A percentile compares a stretch with the other conserved stretches of the same genome.
These are phyloP conservation scores for Rostrohypoxylon terebratum DNA, from an alignment of 495 filamentous ascomycete genomes.

Conservation along the genomic window DNA sequence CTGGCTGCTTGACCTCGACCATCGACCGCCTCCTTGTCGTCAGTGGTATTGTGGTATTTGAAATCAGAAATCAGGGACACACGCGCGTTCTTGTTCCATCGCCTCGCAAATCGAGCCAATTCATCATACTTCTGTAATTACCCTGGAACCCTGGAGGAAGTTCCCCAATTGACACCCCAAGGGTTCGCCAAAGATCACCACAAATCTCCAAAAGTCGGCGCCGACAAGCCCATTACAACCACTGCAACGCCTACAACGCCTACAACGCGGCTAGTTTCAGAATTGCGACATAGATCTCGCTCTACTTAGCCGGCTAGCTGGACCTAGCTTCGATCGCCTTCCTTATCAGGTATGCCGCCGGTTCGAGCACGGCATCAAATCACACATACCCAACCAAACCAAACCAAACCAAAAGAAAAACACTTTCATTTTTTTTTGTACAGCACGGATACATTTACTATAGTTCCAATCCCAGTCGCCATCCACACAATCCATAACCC, in stretches of 20 bases:
- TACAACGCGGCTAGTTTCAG: slow-evolving; percentile 44
- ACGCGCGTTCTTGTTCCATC: slow-evolving; percentile 14
- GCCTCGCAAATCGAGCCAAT: slow-evolving; percentile 20
- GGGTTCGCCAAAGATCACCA: not conserved
- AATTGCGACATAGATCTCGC: slow-evolving; percentile 48
- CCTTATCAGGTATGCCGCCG: slow-evolving; percentile 45
- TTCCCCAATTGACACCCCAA: slow-evolving; percentile 4
- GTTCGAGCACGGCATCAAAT: slow-evolving; percentile 36
- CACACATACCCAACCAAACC: slow-evolving; percentile 15
- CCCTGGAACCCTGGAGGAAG: not conserved
- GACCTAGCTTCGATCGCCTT: slow-evolving; percentile 46
- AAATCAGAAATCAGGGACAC: slow-evolving; percentile 31
- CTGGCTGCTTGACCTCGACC: not conserved
- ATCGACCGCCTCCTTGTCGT: not conserved
- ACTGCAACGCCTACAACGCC: slow-evolving; percentile 21
- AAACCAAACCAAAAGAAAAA: too few species aligned
- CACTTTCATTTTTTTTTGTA: not conserved
- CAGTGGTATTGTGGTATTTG: slow-evolving; percentile 39
- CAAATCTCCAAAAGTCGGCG: slow-evolving; percentile 16
- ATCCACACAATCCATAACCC: not conserved
- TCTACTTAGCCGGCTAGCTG: slow-evolving; percentile 44
- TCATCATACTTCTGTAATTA: slow-evolving; percentile 37
- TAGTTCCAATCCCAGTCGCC: not conserved
- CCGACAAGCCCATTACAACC: slow-evolving; percentile 20
- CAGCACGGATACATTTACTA: slow-evolving; percentile 7